Conservation (phyloP, 2,329 filamentous ascomycete genomes). For the Alternaria atra region DNA sequence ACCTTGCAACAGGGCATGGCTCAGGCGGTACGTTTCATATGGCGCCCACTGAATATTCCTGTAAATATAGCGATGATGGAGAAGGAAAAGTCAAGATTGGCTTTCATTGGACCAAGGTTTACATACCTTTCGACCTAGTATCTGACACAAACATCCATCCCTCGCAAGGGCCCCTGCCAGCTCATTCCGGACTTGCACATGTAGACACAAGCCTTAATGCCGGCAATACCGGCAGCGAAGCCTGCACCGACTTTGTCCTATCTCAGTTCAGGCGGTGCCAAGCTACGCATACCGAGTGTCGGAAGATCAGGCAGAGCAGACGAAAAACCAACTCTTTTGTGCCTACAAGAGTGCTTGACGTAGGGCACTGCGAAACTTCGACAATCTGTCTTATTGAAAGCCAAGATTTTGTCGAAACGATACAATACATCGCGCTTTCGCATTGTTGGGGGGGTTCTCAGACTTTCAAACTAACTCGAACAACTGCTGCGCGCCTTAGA, state of each 20-base stretch:
- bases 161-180: no score
- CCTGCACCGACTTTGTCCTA: background rate
- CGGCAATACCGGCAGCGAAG: background rate
- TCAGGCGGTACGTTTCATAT: background rate
- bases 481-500: no score
- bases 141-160: no score
- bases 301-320: background rate
- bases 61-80: background rate
- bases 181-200: background rate
- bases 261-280: background rate
- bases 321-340: background rate
- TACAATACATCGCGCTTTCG: no score
- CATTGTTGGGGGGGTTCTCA: no score
- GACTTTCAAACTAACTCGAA: no score
- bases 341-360: background rate
- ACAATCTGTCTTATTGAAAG: background rate
- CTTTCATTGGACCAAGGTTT: no score
- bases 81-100: background rate
- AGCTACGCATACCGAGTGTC: background rate
- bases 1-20: background rate
- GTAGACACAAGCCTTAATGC: background rate
- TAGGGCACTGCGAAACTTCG: background rate
- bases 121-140: no score
- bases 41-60: background rate
- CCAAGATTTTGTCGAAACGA: no score